Evolutionary conservation across 106 monocot species (phyloP), one percentile per base, ranked within the genome.

Genomic region (Allium cepa): DNA sequence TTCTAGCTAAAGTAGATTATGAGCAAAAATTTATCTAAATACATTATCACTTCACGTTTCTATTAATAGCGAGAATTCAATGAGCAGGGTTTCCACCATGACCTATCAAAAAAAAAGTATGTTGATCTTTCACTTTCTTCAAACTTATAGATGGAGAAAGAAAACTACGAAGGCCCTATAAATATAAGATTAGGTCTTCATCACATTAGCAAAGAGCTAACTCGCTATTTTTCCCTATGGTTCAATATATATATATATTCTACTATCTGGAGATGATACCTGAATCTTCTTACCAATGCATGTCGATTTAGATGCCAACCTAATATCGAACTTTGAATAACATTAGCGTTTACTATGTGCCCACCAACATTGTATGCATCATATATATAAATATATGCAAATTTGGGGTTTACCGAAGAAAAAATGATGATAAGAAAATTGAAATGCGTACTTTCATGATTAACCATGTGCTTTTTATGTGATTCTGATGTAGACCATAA

Each of bases 361-460:
- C 94, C 90, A 60, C 94, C 94, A 15, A 90, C 71, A 17, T 77
- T 77, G 55, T 84, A 94, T 46, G 82, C 70, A 72, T 82, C 87
- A 90, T 93, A 76, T 26, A 66, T n/a, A 62, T 62, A 17, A 10
- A 26, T 59, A 46, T 49, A 7, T 48, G 58, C 7, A 46, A 10
- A 11, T 3, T 0, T 18, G 14, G 11, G 10, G 57, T n/a, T 7
- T 62, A 56, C 9, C 15, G 45, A 22, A 1, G 10, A 48, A 15
- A 22, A 57, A 67, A 16, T 59, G 17, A 3, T 10, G 15, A 60
- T 47, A 66, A 4, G 11, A 46, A 9, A 28, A 28, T n/a, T 18
- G 8, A n/a, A 57, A 8, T 10, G 12, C 61, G 70, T 77, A 86
- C 86, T 71, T 78, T 84, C 13, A 76, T 18, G 46, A 81, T 72